These are phyloP conservation scores for Yarrowia galli DNA, from an alignment of 1,139 yeast species.

Conservation along the genomic window DNA sequence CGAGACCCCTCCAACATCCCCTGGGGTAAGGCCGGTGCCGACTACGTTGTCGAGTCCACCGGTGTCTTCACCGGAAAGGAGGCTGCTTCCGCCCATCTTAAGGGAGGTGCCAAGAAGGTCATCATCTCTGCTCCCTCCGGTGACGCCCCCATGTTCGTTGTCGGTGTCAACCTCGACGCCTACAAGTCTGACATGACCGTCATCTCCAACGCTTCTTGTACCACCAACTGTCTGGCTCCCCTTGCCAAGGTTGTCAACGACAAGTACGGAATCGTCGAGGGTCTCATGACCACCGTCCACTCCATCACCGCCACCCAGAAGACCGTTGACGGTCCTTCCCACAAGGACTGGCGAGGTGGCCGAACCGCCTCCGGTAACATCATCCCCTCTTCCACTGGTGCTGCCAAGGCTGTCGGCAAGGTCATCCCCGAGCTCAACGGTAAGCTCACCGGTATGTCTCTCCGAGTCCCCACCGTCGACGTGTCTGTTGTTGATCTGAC, in stretches of 20 bases:
- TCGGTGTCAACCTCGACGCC: conserved; percentile 79
- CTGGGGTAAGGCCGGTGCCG: conserved; percentile 81
- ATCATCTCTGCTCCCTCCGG: conserved; percentile 87
- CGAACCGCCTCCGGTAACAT: conserved; percentile 91
- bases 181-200: conserved; percentile 75
- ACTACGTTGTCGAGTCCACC: conserved; percentile 84
- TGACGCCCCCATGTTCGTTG: conserved; percentile 89
- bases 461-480: conserved; percentile 88
- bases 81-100: conserved; percentile 80
- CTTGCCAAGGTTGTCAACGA: conserved; percentile 84
- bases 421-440: conserved; percentile 88
- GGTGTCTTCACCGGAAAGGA: conserved; percentile 84
- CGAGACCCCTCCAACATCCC: conserved; percentile 81
- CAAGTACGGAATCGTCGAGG: conserved; percentile 81
- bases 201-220: conserved; percentile 87
- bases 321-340: conserved; percentile 91
- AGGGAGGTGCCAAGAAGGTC: conserved; percentile 90
- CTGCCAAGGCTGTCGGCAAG: conserved; percentile 93
- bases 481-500: conserved; percentile 82
- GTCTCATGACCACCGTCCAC: conserved; percentile 91
- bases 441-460: conserved; percentile 86
- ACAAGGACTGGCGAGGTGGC: conserved; percentile 96
- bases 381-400: conserved; percentile 90
- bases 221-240: conserved; percentile 91
- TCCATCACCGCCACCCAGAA: conserved; percentile 90